These are phyloP conservation scores for Hericium alpestre DNA, from an alignment of 768 basidiomycete species.

Conservation along the genomic window DNA sequence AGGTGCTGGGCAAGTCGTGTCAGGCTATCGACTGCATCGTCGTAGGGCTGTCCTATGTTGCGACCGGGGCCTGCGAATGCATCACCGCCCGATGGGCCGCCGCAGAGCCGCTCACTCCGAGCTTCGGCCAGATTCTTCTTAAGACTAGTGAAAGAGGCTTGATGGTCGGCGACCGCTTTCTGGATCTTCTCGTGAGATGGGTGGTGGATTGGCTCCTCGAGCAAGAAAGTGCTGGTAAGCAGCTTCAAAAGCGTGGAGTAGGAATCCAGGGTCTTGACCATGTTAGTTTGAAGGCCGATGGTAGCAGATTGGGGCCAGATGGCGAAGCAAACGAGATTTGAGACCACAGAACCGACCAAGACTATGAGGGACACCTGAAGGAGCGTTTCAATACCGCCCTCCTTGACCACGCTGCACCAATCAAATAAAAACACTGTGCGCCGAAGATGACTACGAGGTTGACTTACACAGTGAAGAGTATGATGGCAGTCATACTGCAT, in stretches of 20 bases:
- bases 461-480: constrained; percentile 71
- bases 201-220: constrained; percentile 55
- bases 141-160: constrained; percentile 80
- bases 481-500: constrained; percentile 76
- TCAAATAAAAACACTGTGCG: neutral
- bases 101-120: constrained; percentile 65
- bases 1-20: constrained; percentile 90
- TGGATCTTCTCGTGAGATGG: constrained; percentile 56
- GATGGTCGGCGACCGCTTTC: constrained; percentile 75
- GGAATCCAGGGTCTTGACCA: constrained; percentile 77
- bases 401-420: constrained; percentile 61
- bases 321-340: constrained; percentile 74
- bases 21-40: constrained; percentile 77
- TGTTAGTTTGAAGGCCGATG: constrained; percentile 69
- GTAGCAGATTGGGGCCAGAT: constrained; percentile 86
- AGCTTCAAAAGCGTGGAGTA: constrained; percentile 79
- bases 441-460: neutral
- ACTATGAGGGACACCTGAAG: constrained; percentile 71
- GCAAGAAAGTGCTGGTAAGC: constrained; percentile 76
- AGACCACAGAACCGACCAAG: constrained; percentile 60
- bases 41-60: constrained; percentile 49
- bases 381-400: constrained; percentile 72
- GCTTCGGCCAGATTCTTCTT: constrained; percentile 83
- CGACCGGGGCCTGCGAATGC: neutral
- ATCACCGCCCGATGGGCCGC: constrained; percentile 13